Base-by-base conservation (phyloP, 2,329 filamentous ascomycete genomes). In the Fonsecaea erecta region DNA sequence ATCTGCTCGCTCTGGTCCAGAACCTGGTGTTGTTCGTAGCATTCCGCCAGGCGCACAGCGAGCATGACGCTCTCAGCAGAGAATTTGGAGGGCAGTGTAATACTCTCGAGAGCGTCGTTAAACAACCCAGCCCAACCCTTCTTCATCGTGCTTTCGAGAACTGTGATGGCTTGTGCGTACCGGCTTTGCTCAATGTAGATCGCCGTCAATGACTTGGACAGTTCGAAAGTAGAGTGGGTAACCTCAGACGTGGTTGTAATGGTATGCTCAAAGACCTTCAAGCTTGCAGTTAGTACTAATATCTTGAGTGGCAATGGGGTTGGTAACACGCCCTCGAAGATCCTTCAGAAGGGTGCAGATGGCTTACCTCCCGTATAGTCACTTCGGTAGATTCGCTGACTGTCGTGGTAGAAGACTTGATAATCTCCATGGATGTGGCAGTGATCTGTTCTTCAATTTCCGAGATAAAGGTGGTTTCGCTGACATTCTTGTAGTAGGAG, bases 81-180 rank as follows among this genome's bases (percentile, higher is more conserved):
- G 65, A 82, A 77, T 1, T 76, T 76, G 0, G 74, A 70, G 0
- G 81, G 79, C 32, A 83, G 74, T 1, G 74, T 74, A 1, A 84
- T 79, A 63, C 82, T 78, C 34, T 81, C 70, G 60, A 81, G 72
- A 0, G 79, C 81, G 18, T 75, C 74, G 12, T 79, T 75, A 53
- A 84, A 78, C 61, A 85, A 76, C 0, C 78, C 77, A 1, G 78
- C 76, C 82, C 83, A 84, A 2, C 80, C 77, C 4, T 76, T 74
- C 43, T 77, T 76, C 32, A 85, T 72, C 9, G 82, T 78, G 24
- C 74, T 74, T 58, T 81, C 80, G 37, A 83, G 76, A n/a, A 82
- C 73, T 0, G 73, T 76, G 26, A 80, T 79, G 2, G 82, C 81
- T 61, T 83, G 80, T 2, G 76, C 76, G 75, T 79, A 84, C 35